Evolutionary conservation across 2,329 filamentous ascomycete genomes (phyloP), one percentile per base, ranked within the genome.

Genomic region (Lecanicillium sp.): DNA sequence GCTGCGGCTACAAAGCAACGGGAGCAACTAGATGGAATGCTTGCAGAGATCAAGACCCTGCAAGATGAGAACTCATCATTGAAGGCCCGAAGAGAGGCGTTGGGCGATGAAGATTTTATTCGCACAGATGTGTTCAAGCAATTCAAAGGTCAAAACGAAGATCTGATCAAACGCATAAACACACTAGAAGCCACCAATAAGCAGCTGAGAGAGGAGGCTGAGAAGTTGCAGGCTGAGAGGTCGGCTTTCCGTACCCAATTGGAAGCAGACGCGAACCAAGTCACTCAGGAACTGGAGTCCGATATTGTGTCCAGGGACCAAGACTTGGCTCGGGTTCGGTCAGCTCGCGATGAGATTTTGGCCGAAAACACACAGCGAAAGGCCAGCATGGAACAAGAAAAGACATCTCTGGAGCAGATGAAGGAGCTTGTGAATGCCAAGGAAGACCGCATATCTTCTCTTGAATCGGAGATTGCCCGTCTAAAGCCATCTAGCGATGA

Each of bases 51-150:
- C 50, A 82, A 82, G 52, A 68, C 68, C 15, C 56, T 89, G 30
- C 76, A 84, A 25, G 81, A 89, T 45, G 85, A 95, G 52, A 77
- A 95, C 31, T 88, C 85, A 14, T 73, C 79, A 5, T 65, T 90
- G 25, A 88, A 71, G 51, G 63, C 67, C 13, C 72, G 80, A 56
- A 70, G 85, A 34, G 80, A 85, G 12, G 80, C 76, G 40, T 67
- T 89, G 32, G 83, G 85, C 0, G 92, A 98, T 52, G 92, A 98
- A 45, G 92, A 98, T 51, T 96, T 94, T 55, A 81, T 88, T 29
- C 80, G 87, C 41, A 95, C 88, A 4, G 88, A 95, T 51, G 73
- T 95, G 3, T 98, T 95, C 72, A 96, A 95, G 62, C 79, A 85
- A 45, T 75, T 95, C 54, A 94, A 89, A 62, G 75, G 75, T 17